Percentiles rank a stretch among this genome's conserved stretches.
Conservation (phyloP, 192 early-diverging fungal species). For the Nowakowskiella sp. region DNA sequence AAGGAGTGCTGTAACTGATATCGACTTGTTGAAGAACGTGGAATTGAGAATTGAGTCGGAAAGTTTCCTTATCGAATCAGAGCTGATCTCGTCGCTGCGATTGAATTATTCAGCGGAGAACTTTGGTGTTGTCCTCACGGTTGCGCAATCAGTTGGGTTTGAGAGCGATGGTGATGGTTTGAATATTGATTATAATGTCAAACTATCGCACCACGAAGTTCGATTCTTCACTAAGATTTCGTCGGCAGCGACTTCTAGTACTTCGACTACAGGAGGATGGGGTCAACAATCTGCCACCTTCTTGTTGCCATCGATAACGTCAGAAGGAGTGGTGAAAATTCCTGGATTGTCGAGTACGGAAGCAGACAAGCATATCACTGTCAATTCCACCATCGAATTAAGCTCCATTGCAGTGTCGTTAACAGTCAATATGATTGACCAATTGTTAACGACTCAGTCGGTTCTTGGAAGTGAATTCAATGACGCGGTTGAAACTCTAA, state of each 20-base stretch:
- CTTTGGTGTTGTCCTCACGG: no score
- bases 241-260: no score
- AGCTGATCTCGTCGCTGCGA: background rate
- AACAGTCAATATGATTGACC: constrained; percentile 64
- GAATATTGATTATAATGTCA: no score
- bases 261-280: no score
- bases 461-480: constrained; percentile 66
- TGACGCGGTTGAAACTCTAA: constrained; percentile 60
- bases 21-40: constrained; percentile 18
- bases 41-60: constrained; percentile 37
- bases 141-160: no score
- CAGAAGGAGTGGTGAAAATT: background rate
- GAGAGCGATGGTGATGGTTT: no score
- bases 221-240: no score
- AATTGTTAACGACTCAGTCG: constrained; percentile 69
- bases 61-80: background rate
- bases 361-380: constrained; percentile 36
- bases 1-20: background rate
- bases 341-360: constrained; percentile 5
- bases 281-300: background rate
- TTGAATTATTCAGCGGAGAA: background rate
- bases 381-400: no score
- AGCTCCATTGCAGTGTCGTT: no score
- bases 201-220: no score
- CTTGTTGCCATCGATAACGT: constrained; percentile 1